Percentiles rank a stretch among this genome's conserved stretches.
Conservation (phyloP, 2,329 filamentous ascomycete genomes). For the Dactylella cylindrospora region DNA sequence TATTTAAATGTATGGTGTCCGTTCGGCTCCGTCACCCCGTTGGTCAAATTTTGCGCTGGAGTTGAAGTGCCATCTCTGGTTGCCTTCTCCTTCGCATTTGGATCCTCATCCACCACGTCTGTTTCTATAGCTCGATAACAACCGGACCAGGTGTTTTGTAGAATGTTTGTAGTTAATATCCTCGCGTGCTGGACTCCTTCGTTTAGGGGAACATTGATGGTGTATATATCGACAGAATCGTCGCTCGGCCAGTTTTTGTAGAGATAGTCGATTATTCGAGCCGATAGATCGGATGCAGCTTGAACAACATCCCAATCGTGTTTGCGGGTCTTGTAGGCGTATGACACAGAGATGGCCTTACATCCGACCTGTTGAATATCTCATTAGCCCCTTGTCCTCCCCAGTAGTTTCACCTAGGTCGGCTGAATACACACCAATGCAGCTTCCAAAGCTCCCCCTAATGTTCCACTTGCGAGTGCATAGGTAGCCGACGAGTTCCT, state of each 20-base stretch:
- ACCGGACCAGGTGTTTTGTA: slow-evolving; percentile 91
- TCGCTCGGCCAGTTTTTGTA: slow-evolving; percentile 71
- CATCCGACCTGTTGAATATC: slow-evolving; percentile 62
- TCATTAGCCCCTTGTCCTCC: no score
- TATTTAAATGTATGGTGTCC: slow-evolving; percentile 62
- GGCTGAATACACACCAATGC: slow-evolving; percentile 16
- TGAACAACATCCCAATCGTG: slow-evolving; percentile 81
- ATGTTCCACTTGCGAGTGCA: slow-evolving; percentile 70
- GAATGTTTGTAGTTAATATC: slow-evolving; percentile 78
- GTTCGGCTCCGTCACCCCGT: slow-evolving; percentile 68
- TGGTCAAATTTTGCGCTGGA: slow-evolving; percentile 49
- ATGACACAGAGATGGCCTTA: slow-evolving; percentile 78
- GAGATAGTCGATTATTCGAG: slow-evolving; percentile 77
- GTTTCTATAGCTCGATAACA: slow-evolving; percentile 66
- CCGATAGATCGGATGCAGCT: slow-evolving; percentile 71
- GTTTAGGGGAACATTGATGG: slow-evolving; percentile 83
- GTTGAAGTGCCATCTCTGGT: slow-evolving; percentile 66
- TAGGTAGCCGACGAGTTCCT: slow-evolving; percentile 80
- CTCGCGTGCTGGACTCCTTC: slow-evolving; percentile 69
- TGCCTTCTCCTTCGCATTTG: slow-evolving; percentile 69
- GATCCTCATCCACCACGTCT: slow-evolving; percentile 70
- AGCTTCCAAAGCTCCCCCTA: slow-evolving; percentile 32
- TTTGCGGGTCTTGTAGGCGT: slow-evolving; percentile 82
- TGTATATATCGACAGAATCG: slow-evolving; percentile 76
- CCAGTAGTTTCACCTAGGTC: no score